These are phyloP conservation scores for Sedum album DNA, from an alignment of 164 flowering plant genomes.

Conservation along the genomic window DNA sequence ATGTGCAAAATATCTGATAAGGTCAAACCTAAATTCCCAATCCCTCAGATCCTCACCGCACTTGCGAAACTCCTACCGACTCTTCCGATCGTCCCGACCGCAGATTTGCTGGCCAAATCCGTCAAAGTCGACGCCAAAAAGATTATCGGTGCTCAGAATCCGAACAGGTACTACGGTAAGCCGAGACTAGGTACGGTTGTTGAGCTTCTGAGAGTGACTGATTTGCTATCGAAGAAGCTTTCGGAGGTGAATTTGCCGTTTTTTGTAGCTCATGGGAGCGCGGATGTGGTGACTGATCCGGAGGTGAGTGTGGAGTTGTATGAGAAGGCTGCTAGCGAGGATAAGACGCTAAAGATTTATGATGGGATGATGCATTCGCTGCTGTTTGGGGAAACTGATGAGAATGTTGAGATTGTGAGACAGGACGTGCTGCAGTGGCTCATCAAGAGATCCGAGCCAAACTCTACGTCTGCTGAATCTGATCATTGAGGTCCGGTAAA, in stretches of 20 bases:
- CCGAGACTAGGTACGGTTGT: conserved; percentile 75
- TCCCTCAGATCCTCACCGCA: conserved; percentile 45
- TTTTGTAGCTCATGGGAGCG: conserved; percentile 77
- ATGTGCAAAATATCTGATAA: conserved; percentile 83
- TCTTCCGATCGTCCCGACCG: conserved; percentile 62
- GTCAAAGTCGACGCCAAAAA: conserved; percentile 64
- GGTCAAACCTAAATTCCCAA: conserved; percentile 77
- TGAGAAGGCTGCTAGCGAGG: conserved; percentile 53
- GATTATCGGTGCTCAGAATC: conserved; percentile 47
- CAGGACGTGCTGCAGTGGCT: conserved; percentile 11
- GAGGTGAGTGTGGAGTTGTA: conserved; percentile 57
- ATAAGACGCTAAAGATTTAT: conserved; percentile 62
- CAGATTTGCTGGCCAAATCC: conserved; percentile 57
- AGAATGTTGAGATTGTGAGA: conserved; percentile 10
- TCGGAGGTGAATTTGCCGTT: conserved; percentile 60
- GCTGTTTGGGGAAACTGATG: conserved; percentile 57
- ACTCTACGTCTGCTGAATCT: background rate
- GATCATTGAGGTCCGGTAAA: no score
- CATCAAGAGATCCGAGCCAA: background rate
- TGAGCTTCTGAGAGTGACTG: conserved; percentile 66
- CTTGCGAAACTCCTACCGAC: conserved; percentile 57
- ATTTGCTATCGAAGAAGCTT: conserved; percentile 30
- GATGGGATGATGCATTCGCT: conserved; percentile 89
- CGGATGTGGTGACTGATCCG: conserved; percentile 80
- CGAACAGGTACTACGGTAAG: conserved; percentile 56